These are phyloP conservation scores for Penicillium macrosclerotiorum DNA, from an alignment of 495 filamentous ascomycete species.

Conservation along the genomic window DNA sequence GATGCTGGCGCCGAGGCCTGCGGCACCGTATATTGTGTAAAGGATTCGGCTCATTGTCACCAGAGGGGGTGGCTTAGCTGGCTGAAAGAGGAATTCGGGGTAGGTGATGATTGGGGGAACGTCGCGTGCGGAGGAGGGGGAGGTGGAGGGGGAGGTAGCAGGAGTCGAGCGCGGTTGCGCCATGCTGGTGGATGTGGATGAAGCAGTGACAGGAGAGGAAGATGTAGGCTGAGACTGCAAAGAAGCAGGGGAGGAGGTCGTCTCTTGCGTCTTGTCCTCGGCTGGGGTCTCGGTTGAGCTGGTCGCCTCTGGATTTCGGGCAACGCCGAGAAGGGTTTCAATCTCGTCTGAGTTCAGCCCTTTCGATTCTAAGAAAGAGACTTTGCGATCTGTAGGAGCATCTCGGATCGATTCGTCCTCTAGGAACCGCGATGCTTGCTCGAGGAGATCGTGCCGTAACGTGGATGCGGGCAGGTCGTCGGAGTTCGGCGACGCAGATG, in stretches of 20 bases:
- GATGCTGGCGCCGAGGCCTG: constrained; percentile 64
- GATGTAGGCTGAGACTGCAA: constrained; percentile 14
- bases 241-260: constrained; percentile 12
- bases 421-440: constrained; percentile 78
- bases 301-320: constrained; percentile 36
- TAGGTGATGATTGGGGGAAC: constrained; percentile 93
- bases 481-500: constrained; percentile 34
- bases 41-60: constrained; percentile 73
- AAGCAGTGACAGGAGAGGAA: constrained; percentile 10
- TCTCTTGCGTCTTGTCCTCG: constrained; percentile 16
- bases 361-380: constrained; percentile 76
- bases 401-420: constrained; percentile 71
- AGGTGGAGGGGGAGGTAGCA: constrained; percentile 11
- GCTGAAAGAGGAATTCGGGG: constrained; percentile 80
- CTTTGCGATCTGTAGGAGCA: constrained; percentile 68
- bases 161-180: constrained; percentile 16
- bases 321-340: constrained; percentile 57
- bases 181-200: constrained; percentile 13
- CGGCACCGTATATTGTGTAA: constrained; percentile 74
- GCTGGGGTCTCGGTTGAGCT: constrained; percentile 21
- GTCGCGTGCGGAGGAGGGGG: constrained; percentile 40
- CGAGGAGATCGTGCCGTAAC: constrained; percentile 50
- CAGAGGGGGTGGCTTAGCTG: constrained; percentile 68
- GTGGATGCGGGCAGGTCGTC: constrained; percentile 30
- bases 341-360: constrained; percentile 69